These are phyloP conservation scores for Dendrostoma leiphaemia DNA, from an alignment of 2,329 filamentous ascomycete species.

Conservation along the genomic window DNA sequence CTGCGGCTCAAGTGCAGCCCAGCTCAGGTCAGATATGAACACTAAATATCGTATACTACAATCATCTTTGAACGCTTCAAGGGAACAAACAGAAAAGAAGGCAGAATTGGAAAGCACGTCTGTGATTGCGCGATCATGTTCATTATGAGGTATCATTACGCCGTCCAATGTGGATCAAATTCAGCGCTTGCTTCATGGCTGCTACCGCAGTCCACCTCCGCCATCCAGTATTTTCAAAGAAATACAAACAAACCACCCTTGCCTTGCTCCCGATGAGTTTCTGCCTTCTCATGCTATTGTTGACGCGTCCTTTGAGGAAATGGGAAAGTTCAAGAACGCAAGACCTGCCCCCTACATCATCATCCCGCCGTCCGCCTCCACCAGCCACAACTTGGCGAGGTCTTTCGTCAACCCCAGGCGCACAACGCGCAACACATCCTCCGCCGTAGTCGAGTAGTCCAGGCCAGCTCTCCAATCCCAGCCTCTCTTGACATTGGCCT, in stretches of 20 bases:
- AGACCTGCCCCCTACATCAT: neutral
- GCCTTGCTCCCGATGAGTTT: neutral
- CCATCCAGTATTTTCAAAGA: neutral
- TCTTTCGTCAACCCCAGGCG: constrained; percentile 74
- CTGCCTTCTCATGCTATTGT: neutral
- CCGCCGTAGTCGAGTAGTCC: constrained; percentile 55
- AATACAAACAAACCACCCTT: neutral
- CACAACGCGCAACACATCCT: constrained; percentile 70
- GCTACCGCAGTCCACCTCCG: neutral
- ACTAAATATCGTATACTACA: neutral
- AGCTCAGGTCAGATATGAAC: neutral
- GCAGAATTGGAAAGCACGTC: no score
- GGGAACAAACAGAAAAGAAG: no score
- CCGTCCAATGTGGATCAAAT: neutral
- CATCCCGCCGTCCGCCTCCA: constrained; percentile 53
- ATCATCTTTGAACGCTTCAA: no score
- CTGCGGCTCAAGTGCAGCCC: neutral
- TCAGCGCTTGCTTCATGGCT: neutral
- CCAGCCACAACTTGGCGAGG: constrained; percentile 66
- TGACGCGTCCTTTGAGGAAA: neutral
- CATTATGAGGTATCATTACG: constrained; percentile 10
- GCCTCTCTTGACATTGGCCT: constrained; percentile 76
- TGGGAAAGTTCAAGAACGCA: neutral
- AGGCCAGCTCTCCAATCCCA: constrained; percentile 68
- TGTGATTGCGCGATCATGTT: neutral